Base-by-base conservation (phyloP, 2,329 filamentous ascomycete species). In the Aplosporella prunicola region DNA sequence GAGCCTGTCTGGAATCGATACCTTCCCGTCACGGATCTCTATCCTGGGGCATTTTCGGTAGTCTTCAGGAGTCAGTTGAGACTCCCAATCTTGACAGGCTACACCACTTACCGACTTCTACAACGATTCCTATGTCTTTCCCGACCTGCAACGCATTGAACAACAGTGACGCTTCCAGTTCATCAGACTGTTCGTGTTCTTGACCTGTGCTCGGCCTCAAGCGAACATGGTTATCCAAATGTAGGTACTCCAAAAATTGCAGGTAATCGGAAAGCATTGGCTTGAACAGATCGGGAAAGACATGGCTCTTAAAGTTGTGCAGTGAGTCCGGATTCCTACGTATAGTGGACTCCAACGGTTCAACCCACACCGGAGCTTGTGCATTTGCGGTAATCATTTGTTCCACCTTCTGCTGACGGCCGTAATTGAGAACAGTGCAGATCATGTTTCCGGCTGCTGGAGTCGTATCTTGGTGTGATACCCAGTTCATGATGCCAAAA, bases 1-100 rank as follows among this genome's bases (percentile, higher is more conserved):
- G 2, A 58, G 46, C 10, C 44, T 43, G 20, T 64, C 76, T 67
- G 48, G 76, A 64, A 49, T 75, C 75, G 27, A 67, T 67, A 59
- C 74, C 69, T 45, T 40, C 30, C 50, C 46, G 20, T 48, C 41
- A 11, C 47, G 42, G 16, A 60, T 41, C 13, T 52, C 44, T 11
- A 62, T 49, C 4, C 26, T 43, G 10, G 44, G 45, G 27, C 41
- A 43, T 13, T 44, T n/a, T 20, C 47, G 45, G 37, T 49, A 46
- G 31, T 58, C 56, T 57, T 23, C 17, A 17, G 20, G 31, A 28
- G 27, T 30, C 23, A 29, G 31, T 16, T n/a, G 5, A 8, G 3
- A 13, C 3, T 23, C 15, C 10, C 1, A 7, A 3, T 14, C 4
- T 5, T 5, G n/a, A 16, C 13, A 14, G 17, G 16, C 10, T 9